Base-by-base conservation (phyloP, 208 protist genomes). In the Leishmania martiniquensis region DNA sequence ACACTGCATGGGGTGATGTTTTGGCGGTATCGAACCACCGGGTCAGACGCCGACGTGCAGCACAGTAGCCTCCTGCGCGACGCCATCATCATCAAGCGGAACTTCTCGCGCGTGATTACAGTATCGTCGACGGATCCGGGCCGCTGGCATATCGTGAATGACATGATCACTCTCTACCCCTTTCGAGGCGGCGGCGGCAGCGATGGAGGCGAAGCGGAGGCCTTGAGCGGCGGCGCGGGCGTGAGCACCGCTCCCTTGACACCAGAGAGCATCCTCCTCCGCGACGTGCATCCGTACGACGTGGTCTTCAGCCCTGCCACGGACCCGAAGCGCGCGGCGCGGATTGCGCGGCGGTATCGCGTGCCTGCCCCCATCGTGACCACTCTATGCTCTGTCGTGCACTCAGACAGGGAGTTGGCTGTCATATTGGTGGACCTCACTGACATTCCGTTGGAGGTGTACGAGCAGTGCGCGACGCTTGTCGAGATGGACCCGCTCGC, bases 1-100 rank as follows among this genome's bases (percentile, higher is more conserved):
- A 97, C 92, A 17, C 51, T 97, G 39, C 94, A 97, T 71, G 94
- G 94, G 9, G 83, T 93, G 39, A 93, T 97, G 87, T 51, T 84
- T 5, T 97, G 93, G 93, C 86, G 81, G 47, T 89, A 92, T 82
- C 81, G 82, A 47, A 83, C 78, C 44, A 34, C 76, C 55, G 82
- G 84, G 1, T 78, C 80, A 42, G 80, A 68, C 52, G 66, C 75
- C 7, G 82, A 75, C 39, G 54, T 71, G 55, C 69, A 84, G 20
- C 72, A 68, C 75, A 68, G 42, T 7, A 37, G 42, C 51, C 44
- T 79, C 7, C 39, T 87, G 44, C 73, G 73, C 25, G 86, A 88
- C 52, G 77, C 74, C 51, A 69, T 90, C 59, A 79, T 91, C 17
- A 95, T 95, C 49, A 87, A 88, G 82, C 89, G 93, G 71, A 95